Evolutionary conservation across 441 rosid genomes (phyloP).

Genomic region (Cnidoscolus chayamansa): DNA sequence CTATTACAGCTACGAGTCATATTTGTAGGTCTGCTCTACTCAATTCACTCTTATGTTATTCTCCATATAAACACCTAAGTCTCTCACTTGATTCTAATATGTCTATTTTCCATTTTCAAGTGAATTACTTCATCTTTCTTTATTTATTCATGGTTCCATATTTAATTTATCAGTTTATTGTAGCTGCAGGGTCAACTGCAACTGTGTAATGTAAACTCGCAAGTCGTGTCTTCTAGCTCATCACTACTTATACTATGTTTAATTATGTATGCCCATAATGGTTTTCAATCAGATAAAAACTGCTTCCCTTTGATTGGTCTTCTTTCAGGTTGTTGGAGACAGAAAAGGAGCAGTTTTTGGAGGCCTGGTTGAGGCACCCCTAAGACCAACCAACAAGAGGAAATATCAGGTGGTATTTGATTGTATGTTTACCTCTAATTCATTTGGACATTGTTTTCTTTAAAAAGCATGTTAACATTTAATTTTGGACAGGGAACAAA

Average conservation of each 20-base stretch:
- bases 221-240: neutral
- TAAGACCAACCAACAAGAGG: constrained; percentile 63
- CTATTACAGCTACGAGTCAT: neutral
- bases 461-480: constrained; percentile 16
- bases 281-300: constrained; percentile 1
- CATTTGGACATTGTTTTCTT: neutral
- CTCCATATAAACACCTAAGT: neutral
- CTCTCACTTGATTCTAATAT: neutral
- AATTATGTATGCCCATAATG: neutral
- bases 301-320: constrained; percentile 4
- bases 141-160: neutral
- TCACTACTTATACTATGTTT: neutral
- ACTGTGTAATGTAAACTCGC: neutral
- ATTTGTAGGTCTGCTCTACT: neutral
- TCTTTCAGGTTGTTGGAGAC: constrained; percentile 83
- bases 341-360: constrained; percentile 86
- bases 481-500: constrained; percentile 70
- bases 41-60: neutral
- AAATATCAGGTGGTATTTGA: constrained; percentile 65
- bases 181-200: neutral
- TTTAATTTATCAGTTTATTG: neutral
- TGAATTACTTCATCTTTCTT: neutral
- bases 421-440: constrained; percentile 13
- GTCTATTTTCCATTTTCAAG: neutral
- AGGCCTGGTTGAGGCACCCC: constrained; percentile 90